phyloP scores from a whole-genome alignment of 2,329 filamentous ascomycete species.

The Xylariales sp. region DNA sequence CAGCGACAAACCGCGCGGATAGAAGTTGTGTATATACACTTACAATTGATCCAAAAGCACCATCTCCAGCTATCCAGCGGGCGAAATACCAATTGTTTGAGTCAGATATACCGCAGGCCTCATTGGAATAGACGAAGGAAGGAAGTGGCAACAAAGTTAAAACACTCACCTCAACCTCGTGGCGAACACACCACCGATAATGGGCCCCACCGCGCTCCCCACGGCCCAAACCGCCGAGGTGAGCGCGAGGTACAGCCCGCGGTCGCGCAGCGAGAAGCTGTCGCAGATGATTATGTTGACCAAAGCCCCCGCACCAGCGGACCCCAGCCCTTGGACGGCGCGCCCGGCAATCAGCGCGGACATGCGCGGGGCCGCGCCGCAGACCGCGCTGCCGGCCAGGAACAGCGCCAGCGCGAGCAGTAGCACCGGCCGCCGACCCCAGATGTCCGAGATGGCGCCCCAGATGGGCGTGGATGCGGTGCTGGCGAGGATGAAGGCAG shows the following conservation, averaged over 20 bases:
- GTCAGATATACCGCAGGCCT: not conserved
- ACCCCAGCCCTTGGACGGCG: slow-evolving; percentile 47
- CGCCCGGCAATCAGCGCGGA: slow-evolving; percentile 41
- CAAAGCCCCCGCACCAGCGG: slow-evolving; percentile 46
- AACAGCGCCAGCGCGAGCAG: slow-evolving; percentile 44
- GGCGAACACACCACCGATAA: slow-evolving; percentile 63
- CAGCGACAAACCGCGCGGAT: not conserved
- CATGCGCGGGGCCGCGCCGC: slow-evolving; percentile 41
- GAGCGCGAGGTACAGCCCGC: slow-evolving; percentile 54
- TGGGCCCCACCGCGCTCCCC: slow-evolving; percentile 60
- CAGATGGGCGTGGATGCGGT: slow-evolving; percentile 67
- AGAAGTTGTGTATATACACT: slow-evolving; percentile 10
- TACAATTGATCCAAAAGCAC: slow-evolving; percentile 51
- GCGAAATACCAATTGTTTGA: slow-evolving; percentile 31
- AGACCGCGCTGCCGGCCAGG: slow-evolving; percentile 46
- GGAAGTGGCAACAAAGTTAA: no score
- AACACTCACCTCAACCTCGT: slow-evolving; percentile 15
- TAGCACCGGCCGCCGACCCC: slow-evolving; percentile 51
- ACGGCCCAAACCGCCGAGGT: slow-evolving; percentile 65
- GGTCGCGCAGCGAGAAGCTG: slow-evolving; percentile 43
- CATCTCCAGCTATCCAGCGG: slow-evolving; percentile 60
- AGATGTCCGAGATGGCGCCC: slow-evolving; percentile 59
- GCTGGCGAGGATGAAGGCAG: slow-evolving; percentile 66
- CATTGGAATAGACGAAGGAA: not conserved
- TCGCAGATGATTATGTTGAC: slow-evolving; percentile 52